Conservation (phyloP, 306 rosid genomes). For the Cucumis hystrix region DNA sequence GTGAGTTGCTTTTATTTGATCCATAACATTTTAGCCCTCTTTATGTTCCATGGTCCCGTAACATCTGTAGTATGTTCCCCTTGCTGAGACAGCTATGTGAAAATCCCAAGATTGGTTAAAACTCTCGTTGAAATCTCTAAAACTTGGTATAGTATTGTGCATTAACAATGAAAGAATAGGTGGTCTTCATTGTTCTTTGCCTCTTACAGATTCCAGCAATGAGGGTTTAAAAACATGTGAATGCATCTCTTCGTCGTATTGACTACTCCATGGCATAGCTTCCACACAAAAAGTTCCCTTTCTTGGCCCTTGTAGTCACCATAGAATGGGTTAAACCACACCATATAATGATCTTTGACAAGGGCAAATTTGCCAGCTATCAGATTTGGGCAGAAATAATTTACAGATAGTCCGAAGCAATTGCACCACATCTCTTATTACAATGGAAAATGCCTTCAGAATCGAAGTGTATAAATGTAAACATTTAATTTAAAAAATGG, state of each 20-base stretch:
- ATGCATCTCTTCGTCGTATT: not conserved
- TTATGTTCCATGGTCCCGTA: not conserved
- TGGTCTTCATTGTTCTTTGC: not conserved
- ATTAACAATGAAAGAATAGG: not conserved
- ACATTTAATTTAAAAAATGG: not conserved
- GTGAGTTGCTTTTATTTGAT: not conserved
- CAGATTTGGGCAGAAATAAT: not conserved
- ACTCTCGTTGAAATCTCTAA: not conserved
- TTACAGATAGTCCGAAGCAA: not conserved
- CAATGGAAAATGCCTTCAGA: not conserved
- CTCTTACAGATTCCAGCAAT: not conserved
- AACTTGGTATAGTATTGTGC: not conserved
- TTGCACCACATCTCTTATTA: not conserved
- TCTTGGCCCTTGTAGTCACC: not conserved
- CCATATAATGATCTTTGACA: not conserved
- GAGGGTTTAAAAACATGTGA: not conserved
- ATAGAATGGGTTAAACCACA: not conserved
- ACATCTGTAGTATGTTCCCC: not conserved
- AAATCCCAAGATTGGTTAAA: not conserved
- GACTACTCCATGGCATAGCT: not conserved
- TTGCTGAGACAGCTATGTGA: not conserved
- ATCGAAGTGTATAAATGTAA: not conserved
- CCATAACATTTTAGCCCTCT: not conserved
- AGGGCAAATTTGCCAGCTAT: not conserved
- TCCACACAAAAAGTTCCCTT: not conserved